Conservation (phyloP, 1,284 basidiomycete species). For the Phellopilus nigrolimitatus region DNA sequence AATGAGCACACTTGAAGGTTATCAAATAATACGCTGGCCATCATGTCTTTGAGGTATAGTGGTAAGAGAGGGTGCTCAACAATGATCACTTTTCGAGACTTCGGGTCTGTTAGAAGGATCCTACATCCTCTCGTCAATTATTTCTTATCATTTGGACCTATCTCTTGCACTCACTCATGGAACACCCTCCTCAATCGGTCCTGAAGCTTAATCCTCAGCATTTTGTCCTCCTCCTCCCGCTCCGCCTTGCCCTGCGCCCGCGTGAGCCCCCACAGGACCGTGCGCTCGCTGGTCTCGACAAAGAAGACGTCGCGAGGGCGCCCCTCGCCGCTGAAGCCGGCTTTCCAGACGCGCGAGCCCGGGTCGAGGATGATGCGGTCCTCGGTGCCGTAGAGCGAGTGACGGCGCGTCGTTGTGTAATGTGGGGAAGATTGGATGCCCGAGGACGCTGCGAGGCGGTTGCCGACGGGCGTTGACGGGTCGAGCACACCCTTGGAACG, state of each 20-base stretch:
- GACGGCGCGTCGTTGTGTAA: slow-evolving; percentile 69
- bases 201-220: slow-evolving; percentile 68
- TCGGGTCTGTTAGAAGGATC: slow-evolving; percentile 88
- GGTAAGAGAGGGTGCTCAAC: slow-evolving; percentile 89
- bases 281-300: slow-evolving; percentile 30
- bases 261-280: slow-evolving; percentile 54
- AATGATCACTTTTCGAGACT: slow-evolving; percentile 88
- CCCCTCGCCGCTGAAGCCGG: slow-evolving; percentile 88
- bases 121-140: slow-evolving; percentile 40
- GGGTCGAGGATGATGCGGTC: slow-evolving; percentile 83
- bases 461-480: slow-evolving; percentile 20
- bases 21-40: slow-evolving; percentile 85
- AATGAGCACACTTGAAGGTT: slow-evolving; percentile 70
- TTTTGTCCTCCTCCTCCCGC: slow-evolving; percentile 64
- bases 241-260: slow-evolving; percentile 50
- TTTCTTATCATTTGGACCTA: slow-evolving; percentile 4
- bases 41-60: slow-evolving; percentile 79
- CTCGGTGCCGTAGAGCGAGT: slow-evolving; percentile 82
- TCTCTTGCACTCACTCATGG: slow-evolving; percentile 61
- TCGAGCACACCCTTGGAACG: slow-evolving; percentile 16
- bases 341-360: slow-evolving; percentile 82
- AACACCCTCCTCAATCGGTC: slow-evolving; percentile 71
- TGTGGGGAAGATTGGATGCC: slow-evolving; percentile 65
- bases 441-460: slow-evolving; percentile 10
- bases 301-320: slow-evolving; percentile 73